Evolutionary conservation across 2,329 filamentous ascomycete genomes (phyloP).

Genomic region (Trichoderma hamatum): DNA sequence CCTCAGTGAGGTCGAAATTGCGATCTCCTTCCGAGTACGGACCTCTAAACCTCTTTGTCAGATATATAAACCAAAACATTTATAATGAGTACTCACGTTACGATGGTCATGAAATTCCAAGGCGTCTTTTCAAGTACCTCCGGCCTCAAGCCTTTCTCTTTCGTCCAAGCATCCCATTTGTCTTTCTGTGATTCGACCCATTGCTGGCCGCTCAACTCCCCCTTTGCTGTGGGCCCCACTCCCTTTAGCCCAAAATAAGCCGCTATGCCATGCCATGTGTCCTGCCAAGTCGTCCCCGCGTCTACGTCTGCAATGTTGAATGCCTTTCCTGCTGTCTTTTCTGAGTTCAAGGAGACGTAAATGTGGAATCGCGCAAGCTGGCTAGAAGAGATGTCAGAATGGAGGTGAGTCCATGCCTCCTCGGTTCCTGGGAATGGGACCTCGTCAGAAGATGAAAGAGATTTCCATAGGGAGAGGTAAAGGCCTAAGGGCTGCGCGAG

Average conservation of each 20-base stretch:
- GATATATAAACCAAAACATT: not conserved
- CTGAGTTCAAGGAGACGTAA: not conserved
- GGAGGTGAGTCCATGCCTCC: not conserved
- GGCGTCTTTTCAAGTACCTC: not conserved
- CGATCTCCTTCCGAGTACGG: not conserved
- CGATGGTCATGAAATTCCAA: not conserved
- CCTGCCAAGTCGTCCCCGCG: not conserved
- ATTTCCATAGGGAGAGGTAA: not conserved
- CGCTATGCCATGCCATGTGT: not conserved
- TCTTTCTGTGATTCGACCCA: not conserved
- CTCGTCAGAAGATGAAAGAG: not conserved
- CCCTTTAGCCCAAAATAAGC: not conserved
- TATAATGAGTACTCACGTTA: not conserved
- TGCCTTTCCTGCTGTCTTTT: not conserved
- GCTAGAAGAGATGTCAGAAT: not conserved
- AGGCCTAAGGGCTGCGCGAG: not conserved
- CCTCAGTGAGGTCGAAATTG: not conserved
- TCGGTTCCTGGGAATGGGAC: not conserved
- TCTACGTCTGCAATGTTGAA: not conserved
- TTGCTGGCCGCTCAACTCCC: not conserved
- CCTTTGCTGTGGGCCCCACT: not conserved
- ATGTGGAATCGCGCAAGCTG: not conserved
- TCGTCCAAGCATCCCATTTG: not conserved
- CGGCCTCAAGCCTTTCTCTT: not conserved
- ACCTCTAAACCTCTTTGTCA: not conserved